Conservation (phyloP, 257 asterid genomes). For the Nicotiana otophora region DNA sequence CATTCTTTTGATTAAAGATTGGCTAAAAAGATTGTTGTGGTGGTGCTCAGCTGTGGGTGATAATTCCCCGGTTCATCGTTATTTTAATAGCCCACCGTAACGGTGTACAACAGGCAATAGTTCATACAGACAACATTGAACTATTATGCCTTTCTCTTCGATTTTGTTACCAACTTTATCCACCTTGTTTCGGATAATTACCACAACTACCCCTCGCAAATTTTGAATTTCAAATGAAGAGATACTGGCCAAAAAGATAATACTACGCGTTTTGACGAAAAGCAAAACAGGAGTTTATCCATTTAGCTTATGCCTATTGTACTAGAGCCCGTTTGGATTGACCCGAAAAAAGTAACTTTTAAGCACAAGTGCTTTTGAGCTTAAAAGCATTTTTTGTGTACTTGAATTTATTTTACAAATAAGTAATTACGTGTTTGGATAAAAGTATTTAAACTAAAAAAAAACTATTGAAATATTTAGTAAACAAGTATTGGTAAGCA, state of each 20-base stretch:
- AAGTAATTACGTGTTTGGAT: too few relatives aligned
- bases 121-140: neutral
- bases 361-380: too few relatives aligned
- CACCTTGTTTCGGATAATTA: neutral
- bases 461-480: too few relatives aligned
- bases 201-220: neutral
- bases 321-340: too few relatives aligned
- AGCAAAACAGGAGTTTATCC: neutral
- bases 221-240: neutral
- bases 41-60: neutral
- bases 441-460: too few relatives aligned
- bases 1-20: neutral
- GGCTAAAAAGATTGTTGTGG: neutral
- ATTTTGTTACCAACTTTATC: neutral
- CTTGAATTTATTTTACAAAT: too few relatives aligned
- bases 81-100: neutral
- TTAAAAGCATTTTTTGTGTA: too few relatives aligned
- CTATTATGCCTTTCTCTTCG: neutral
- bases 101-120: neutral
- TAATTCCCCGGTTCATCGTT: neutral
- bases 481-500: too few relatives aligned
- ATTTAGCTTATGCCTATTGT: neutral
- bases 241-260: neutral
- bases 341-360: too few relatives aligned
- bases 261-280: neutral